Evolutionary conservation across 2,329 filamentous ascomycete genomes (phyloP).

Genomic region (Harringtonia aguacate): DNA sequence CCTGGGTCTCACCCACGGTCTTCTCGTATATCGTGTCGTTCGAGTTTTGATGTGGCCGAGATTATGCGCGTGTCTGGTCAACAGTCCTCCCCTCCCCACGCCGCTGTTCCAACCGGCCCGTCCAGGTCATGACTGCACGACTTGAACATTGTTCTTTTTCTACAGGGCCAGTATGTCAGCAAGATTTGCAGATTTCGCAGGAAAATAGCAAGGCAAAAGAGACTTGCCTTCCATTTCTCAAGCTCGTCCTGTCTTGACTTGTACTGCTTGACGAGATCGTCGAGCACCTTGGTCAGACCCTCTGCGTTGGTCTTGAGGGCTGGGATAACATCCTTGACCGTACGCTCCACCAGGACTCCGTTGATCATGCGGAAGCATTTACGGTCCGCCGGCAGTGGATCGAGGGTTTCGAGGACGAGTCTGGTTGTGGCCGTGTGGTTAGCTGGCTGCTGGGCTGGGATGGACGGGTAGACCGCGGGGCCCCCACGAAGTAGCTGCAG

Average conservation of each 20-base stretch:
- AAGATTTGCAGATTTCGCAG: neutral
- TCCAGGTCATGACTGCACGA: slow-evolving; percentile 58
- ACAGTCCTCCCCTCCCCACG: too few relatives aligned
- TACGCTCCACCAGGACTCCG: slow-evolving; percentile 87
- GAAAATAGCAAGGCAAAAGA: neutral
- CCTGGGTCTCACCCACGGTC: too few relatives aligned
- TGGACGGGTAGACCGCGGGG: neutral
- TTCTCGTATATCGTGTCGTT: too few relatives aligned
- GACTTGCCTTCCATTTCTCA: slow-evolving; percentile 85
- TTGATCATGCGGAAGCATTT: slow-evolving; percentile 99
- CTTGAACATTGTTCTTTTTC: slow-evolving; percentile 86
- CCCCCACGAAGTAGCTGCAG: too few relatives aligned
- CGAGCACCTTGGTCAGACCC: slow-evolving; percentile 84
- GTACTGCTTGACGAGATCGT: slow-evolving; percentile 94
- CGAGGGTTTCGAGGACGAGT: slow-evolving; percentile 85
- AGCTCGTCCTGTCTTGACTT: slow-evolving; percentile 89
- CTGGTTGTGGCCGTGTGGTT: slow-evolving; percentile 40
- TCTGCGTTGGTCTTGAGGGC: slow-evolving; percentile 89
- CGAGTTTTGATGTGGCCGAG: too few relatives aligned
- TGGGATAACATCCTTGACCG: slow-evolving; percentile 84
- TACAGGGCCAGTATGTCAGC: slow-evolving; percentile 24
- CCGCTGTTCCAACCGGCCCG: neutral
- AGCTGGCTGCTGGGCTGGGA: neutral
- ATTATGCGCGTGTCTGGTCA: too few relatives aligned
- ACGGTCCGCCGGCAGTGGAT: slow-evolving; percentile 70